Evolutionary conservation across 257 asterid species (phyloP).

Genomic region (Solanum peruvianum): DNA sequence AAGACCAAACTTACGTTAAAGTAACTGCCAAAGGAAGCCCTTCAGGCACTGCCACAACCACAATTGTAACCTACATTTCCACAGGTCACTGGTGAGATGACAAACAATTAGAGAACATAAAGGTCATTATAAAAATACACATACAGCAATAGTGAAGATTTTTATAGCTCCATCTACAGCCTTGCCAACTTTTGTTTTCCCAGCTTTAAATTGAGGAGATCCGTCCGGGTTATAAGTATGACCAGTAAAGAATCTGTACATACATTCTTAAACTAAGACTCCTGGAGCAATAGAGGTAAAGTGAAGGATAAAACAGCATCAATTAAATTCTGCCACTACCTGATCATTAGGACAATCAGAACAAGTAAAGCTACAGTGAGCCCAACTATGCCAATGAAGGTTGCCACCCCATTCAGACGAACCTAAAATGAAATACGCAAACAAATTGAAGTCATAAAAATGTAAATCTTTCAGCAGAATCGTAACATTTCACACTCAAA

Average conservation of each 20-base stretch:
- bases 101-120: background rate
- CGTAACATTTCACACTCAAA: background rate
- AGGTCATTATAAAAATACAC: background rate
- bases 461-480: background rate
- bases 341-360: slow-evolving; percentile 57
- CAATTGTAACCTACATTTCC: slow-evolving; percentile 70
- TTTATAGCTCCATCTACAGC: slow-evolving; percentile 69
- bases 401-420: slow-evolving; percentile 88
- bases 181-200: slow-evolving; percentile 49
- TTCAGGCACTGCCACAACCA: slow-evolving; percentile 96
- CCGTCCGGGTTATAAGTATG: slow-evolving; percentile 53
- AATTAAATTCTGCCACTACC: slow-evolving; percentile 25
- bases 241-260: slow-evolving; percentile 69
- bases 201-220: slow-evolving; percentile 44
- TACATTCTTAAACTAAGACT: background rate
- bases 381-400: slow-evolving; percentile 86
- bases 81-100: background rate
- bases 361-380: slow-evolving; percentile 67
- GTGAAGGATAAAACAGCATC: slow-evolving; percentile 1
- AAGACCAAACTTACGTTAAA: slow-evolving; percentile 53
- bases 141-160: slow-evolving; percentile 92
- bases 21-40: slow-evolving; percentile 99
- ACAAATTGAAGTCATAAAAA: background rate
- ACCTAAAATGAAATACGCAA: slow-evolving; percentile 37
- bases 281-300: background rate